phyloP scores from a whole-genome alignment of 768 basidiomycete species.

The Russula griseocarnosa region DNA sequence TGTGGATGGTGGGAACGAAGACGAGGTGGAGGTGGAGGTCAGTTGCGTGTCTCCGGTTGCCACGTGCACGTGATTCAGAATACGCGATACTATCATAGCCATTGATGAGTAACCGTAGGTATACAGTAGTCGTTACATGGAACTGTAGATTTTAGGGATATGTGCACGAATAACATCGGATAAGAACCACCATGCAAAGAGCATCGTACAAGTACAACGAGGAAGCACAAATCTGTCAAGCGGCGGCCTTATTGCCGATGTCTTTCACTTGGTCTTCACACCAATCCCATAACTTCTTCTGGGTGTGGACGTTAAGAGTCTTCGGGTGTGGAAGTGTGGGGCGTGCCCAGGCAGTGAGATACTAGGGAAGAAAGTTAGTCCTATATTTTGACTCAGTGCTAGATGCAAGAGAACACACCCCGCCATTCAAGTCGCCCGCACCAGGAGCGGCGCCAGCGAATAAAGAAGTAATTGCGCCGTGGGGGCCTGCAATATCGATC shows the following conservation, averaged over 20 bases:
- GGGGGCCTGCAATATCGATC: not conserved
- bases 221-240: not conserved
- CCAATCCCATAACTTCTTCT: slow-evolving; percentile 4
- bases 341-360: slow-evolving; percentile 10
- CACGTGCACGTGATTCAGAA: too few species aligned
- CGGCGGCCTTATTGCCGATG: not conserved
- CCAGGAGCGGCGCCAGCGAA: not conserved
- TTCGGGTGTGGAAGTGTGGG: slow-evolving; percentile 6
- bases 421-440: slow-evolving; percentile 5
- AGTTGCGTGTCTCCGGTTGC: too few species aligned
- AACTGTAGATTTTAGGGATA: not conserved
- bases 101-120: too few species aligned
- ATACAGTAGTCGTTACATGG: not conserved
- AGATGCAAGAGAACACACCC: not conserved
- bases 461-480: slow-evolving; percentile 2
- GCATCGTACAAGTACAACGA: not conserved
- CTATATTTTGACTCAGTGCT: not conserved
- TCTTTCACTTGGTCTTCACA: slow-evolving; percentile 9
- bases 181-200: not conserved
- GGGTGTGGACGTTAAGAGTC: not conserved
- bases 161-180: not conserved
- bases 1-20: not conserved
- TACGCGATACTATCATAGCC: too few species aligned
- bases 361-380: not conserved
- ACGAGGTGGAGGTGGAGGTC: too few species aligned